Conservation (phyloP, 768 basidiomycete species). For the Coprinopsis sp. region DNA sequence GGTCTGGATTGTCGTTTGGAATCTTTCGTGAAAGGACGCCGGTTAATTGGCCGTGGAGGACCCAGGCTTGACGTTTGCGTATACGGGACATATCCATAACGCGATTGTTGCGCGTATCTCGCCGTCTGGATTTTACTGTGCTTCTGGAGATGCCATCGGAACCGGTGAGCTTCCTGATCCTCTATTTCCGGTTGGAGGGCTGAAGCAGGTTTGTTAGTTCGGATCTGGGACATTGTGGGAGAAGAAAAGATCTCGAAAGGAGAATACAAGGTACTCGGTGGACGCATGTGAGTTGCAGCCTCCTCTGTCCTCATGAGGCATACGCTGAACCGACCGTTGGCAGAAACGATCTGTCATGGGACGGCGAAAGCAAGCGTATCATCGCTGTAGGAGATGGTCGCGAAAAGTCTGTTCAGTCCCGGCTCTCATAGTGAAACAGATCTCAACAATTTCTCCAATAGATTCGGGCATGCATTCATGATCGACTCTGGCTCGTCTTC, state of each 20-base stretch:
- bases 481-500: slow-evolving; percentile 79
- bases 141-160: slow-evolving; percentile 80
- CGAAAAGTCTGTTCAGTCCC: slow-evolving; percentile 56
- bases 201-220: slow-evolving; percentile 39
- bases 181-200: not conserved
- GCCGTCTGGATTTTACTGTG: slow-evolving; percentile 92
- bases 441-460: slow-evolving; percentile 22
- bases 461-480: slow-evolving; percentile 82
- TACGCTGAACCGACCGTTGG: not conserved
- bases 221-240: slow-evolving; percentile 91
- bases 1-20: not conserved
- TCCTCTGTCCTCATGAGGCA: not conserved
- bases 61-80: slow-evolving; percentile 55
- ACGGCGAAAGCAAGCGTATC: slow-evolving; percentile 93
- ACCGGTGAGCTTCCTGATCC: slow-evolving; percentile 49
- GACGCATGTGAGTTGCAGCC: slow-evolving; percentile 57
- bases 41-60: slow-evolving; percentile 45
- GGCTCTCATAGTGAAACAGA: not conserved
- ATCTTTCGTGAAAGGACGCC: no score
- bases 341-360: slow-evolving; percentile 95
- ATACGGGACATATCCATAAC: slow-evolving; percentile 77
- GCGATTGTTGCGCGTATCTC: slow-evolving; percentile 89
- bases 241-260: slow-evolving; percentile 79
- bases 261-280: slow-evolving; percentile 72
- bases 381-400: slow-evolving; percentile 90